Base-by-base conservation (phyloP, 2,329 filamentous ascomycete genomes). In the Diaporthe sp. region DNA sequence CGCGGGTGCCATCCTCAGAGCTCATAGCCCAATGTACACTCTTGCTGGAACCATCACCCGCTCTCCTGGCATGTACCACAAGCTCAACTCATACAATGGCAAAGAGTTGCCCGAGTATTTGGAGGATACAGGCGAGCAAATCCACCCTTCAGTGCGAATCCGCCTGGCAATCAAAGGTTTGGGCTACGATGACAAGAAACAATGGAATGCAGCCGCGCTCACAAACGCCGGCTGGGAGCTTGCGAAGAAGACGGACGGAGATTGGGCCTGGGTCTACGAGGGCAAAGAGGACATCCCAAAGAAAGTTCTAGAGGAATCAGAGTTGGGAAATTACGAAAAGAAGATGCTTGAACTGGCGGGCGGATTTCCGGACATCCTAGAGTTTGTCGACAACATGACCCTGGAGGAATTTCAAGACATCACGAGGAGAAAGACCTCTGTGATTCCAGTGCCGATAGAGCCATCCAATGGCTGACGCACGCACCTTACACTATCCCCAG, bases 261-360 rank as follows among this genome's bases (percentile, higher is more conserved):
- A 87, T 51, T 91, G 89, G 89, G 82, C 88, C 2, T 91, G 89
- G 89, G 86, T 89, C 79, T 91, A 89, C 62, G 79, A 81, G 22
- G 89, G 89, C 0, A 81, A 83, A 0, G 84, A 88, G 72, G 78
- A 79, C 28, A 79, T 83, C 2, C 87, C 86, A 10, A 87, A 87
- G 3, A 78, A 78, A 13, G 82, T 85, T 39, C 83, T 92, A 84
- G 82, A 88, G 6, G 89, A 91, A 78, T 89, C 90, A 79, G 86
- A 83, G 6, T 78, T 91, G 5, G 89, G 89, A 0, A 88, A 87
- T 1, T 90, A 87, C 80, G 89, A 91, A 80, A 81, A 85, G 62
- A 86, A 87, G 75, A 76, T 90, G 22, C 79, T 91, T 19, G 81
- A 84, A 57, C 74, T 89, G 77, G 83, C 86, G 25, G 84, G 84